phyloP scores from a whole-genome alignment of 768 basidiomycete species.

The Termitomyces sp. region DNA sequence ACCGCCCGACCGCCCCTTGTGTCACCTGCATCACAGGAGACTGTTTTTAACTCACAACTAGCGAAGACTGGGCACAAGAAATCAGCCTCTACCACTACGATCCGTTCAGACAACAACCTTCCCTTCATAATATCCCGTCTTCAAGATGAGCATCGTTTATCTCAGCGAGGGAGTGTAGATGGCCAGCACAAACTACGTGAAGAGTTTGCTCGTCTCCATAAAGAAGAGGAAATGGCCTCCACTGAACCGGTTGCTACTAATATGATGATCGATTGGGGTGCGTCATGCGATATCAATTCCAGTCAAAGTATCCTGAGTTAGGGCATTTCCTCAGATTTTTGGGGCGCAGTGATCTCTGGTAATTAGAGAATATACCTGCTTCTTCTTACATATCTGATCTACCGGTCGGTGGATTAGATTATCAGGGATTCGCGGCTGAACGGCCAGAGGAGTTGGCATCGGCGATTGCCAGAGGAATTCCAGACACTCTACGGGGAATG shows the following conservation, averaged over 20 bases:
- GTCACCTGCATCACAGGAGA: slow-evolving; percentile 1
- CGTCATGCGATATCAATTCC: slow-evolving; percentile 14
- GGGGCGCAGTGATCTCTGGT: slow-evolving; percentile 93
- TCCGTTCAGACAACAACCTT: slow-evolving; percentile 43
- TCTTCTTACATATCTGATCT: not conserved
- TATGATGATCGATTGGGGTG: slow-evolving; percentile 73
- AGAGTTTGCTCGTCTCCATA: slow-evolving; percentile 66
- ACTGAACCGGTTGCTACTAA: slow-evolving; percentile 30
- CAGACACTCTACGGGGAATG: slow-evolving; percentile 83
- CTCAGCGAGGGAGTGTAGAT: slow-evolving; percentile 46
- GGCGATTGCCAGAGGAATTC: slow-evolving; percentile 92
- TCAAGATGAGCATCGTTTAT: slow-evolving; percentile 36
- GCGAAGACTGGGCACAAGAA: slow-evolving; percentile 46
- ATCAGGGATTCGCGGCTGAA: slow-evolving; percentile 79
- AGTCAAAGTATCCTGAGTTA: not conserved
- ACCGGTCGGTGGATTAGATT: slow-evolving; percentile 45
- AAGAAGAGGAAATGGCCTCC: slow-evolving; percentile 39
- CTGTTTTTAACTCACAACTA: slow-evolving; percentile 14
- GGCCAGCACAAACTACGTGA: slow-evolving; percentile 70
- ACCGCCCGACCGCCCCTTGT: slow-evolving; percentile 4
- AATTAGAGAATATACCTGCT: slow-evolving; percentile 3
- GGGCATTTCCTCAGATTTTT: slow-evolving; percentile 61
- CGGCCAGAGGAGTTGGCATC: slow-evolving; percentile 73
- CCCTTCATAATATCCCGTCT: slow-evolving; percentile 50
- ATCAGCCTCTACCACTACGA: slow-evolving; percentile 55